A percentile compares a stretch with the other conserved stretches of the same genome.
These are phyloP conservation scores for Fraxinus baroniana DNA, from an alignment of 305 asterid species.

Conservation along the genomic window DNA sequence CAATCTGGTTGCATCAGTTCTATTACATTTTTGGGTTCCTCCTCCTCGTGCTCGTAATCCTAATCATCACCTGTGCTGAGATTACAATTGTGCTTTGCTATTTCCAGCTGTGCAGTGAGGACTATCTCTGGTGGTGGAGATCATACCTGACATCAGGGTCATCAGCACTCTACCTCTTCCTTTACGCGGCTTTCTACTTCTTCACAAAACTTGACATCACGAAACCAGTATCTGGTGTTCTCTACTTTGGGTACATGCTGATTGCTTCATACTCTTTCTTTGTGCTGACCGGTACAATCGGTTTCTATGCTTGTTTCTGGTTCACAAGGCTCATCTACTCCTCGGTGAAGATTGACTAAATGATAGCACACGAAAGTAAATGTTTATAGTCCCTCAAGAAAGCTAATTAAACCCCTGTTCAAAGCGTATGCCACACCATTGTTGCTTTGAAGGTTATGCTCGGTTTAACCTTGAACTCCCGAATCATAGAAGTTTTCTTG, in stretches of 20 bases:
- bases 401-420: not conserved
- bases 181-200: constrained; percentile 13
- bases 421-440: not conserved
- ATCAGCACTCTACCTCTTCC: constrained; percentile 18
- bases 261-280: constrained; percentile 15
- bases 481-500: not conserved
- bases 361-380: not conserved
- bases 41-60: constrained; percentile 12
- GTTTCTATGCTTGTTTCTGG: constrained; percentile 20
- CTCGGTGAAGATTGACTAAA: constrained; percentile 13
- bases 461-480: not conserved
- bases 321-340: constrained; percentile 15
- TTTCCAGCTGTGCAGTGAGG: constrained; percentile 21
- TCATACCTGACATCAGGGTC: constrained; percentile 19
- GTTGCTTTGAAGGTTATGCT: not conserved
- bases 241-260: constrained; percentile 20
- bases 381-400: not conserved
- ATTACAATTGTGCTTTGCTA: constrained; percentile 15
- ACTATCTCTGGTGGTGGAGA: constrained; percentile 23
- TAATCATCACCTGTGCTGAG: constrained; percentile 19
- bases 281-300: constrained; percentile 14
- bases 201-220: constrained; percentile 18
- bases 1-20: constrained; percentile 21
- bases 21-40: constrained; percentile 19
- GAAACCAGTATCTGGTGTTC: constrained; percentile 14